These are phyloP conservation scores for Antrodiella citrinella DNA, from an alignment of 768 basidiomycete species.

Conservation along the genomic window DNA sequence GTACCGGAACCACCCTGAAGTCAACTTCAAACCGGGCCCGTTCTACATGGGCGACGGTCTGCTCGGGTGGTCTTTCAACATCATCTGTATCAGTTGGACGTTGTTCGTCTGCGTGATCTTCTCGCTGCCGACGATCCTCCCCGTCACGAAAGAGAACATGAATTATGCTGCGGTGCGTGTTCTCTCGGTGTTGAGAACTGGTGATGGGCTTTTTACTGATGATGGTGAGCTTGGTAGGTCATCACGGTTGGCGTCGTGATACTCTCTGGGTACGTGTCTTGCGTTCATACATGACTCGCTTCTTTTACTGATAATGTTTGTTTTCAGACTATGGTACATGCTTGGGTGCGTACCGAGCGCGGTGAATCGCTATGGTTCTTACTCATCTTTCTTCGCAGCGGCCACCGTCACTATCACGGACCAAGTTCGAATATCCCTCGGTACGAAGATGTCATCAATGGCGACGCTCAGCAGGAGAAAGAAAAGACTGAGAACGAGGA, in stretches of 20 bases:
- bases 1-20: slow-evolving; percentile 69
- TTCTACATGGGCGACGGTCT: slow-evolving; percentile 75
- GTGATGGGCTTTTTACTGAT: neutral
- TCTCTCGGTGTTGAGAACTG: too few species aligned
- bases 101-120: slow-evolving; percentile 64
- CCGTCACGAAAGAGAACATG: slow-evolving; percentile 68
- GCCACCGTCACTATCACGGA: slow-evolving; percentile 11
- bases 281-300: neutral
- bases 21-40: slow-evolving; percentile 78
- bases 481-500: neutral
- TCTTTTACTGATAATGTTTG: neutral
- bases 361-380: neutral
- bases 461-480: neutral
- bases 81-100: slow-evolving; percentile 62
- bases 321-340: slow-evolving; percentile 5
- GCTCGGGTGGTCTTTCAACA: slow-evolving; percentile 54
- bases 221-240: slow-evolving; percentile 11
- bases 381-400: slow-evolving; percentile 4
- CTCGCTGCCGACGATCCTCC: slow-evolving; percentile 59
- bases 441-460: neutral
- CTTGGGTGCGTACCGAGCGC: slow-evolving; percentile 5
- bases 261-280: slow-evolving; percentile 21
- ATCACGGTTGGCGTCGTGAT: slow-evolving; percentile 28
- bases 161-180: slow-evolving; percentile 67
- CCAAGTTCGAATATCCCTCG: slow-evolving; percentile 2